Percentiles rank a stretch among this genome's conserved stretches.
phyloP scores from a whole-genome alignment of 768 basidiomycete species.

The Hemileccinum rubropunctum region DNA sequence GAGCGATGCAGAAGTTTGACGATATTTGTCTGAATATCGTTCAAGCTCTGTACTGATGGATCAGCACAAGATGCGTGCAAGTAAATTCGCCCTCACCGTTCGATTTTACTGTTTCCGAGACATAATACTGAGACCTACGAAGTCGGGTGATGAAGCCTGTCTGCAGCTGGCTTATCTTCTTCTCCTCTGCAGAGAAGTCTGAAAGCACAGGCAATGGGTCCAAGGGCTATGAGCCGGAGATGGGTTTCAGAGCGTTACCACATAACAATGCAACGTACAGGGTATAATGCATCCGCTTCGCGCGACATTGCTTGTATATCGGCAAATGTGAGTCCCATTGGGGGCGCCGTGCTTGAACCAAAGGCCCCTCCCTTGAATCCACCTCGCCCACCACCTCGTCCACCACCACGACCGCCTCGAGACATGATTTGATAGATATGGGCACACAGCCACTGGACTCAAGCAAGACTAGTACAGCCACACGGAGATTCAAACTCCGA shows the following conservation, averaged over 20 bases:
- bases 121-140: conserved; percentile 68
- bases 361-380: conserved; percentile 50
- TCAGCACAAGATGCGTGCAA: neutral
- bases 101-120: conserved; percentile 69
- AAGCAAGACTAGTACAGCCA: too few relatives aligned
- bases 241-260: conserved; percentile 17
- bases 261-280: conserved; percentile 49
- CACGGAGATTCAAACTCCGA: conserved; percentile 20
- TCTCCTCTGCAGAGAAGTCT: conserved; percentile 64
- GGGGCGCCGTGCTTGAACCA: conserved; percentile 44
- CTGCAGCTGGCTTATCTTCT: conserved; percentile 62
- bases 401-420: conserved; percentile 46
- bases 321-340: conserved; percentile 79
- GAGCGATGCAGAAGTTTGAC: conserved; percentile 54
- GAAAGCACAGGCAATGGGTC: conserved; percentile 65
- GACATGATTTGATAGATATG: conserved; percentile 40
- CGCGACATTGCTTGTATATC: conserved; percentile 76
- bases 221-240: conserved; percentile 46
- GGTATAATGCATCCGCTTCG: conserved; percentile 77
- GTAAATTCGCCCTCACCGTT: conserved; percentile 38
- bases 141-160: conserved; percentile 63
- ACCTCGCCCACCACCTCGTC: conserved; percentile 58
- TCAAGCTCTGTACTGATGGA: conserved; percentile 52
- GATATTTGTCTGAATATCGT: conserved; percentile 84
- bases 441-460: conserved; percentile 13